Evolutionary conservation across 768 basidiomycete species (phyloP), one percentile per base, ranked within the genome.

Genomic region (Mycena chlorophos): DNA sequence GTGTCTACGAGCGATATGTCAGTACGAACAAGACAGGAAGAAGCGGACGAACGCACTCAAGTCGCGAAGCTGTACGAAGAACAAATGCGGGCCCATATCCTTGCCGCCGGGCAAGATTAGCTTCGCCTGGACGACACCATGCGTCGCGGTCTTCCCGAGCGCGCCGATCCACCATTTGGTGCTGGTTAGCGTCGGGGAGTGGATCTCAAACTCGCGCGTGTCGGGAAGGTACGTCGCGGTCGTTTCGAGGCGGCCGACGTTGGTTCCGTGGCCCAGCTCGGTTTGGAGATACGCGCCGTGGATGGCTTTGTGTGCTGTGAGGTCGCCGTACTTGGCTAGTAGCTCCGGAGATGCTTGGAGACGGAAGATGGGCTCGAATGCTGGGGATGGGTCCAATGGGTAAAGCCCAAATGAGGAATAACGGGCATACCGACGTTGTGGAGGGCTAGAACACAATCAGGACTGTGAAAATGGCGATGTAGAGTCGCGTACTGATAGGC

Each of bases 121-220:
- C 66, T 86, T 85, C 3, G 90, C 89, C 67, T 90, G 88, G 0
- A 91, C 81, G 14, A 88, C 79, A 4, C 87, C 87, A 65, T 90
- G 88, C 0, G 88, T 89, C 0, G 89, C 82, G 0, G 84, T 86
- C 70, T 83, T 85, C 0, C 84, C 89, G 14, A 88, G 71, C 4
- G 76, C 85, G 6, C 89, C 89, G 51, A 88, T 81, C 90, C 89
- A 92, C 88, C 89, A 92, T 66, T 92, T 92, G 58, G 75, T 82
- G 57, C 86, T 87, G 1, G 88, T 88, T 22, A 89, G 62, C 0
- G 85, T 85, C 0, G 90, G 89, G 1, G 88, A 87, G 64, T 91
- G 78, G 31, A 92, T 82, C 38, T 88, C 86, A 60, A 91, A 91
- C 65, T 88, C 84, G 51, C 78, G 68, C 0, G 81, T 79, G 27